A percentile compares a stretch with the other conserved stretches of the same genome.
Conservation (phyloP, 306 rosid species). For the Biancaea sappan region DNA sequence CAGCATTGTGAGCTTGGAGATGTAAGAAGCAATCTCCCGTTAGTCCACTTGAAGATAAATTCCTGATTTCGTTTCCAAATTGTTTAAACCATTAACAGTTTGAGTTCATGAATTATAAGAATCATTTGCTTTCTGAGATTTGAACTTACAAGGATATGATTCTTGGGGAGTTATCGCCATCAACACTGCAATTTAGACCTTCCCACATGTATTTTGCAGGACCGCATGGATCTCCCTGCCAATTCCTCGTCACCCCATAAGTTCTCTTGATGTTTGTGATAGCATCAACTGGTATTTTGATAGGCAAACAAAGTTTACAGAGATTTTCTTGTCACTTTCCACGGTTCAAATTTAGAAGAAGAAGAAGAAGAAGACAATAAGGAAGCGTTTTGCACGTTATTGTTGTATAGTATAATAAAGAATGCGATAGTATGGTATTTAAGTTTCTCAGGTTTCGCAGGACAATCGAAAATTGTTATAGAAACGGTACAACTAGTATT, state of each 20-base stretch:
- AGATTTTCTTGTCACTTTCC: not conserved
- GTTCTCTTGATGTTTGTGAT: conserved; percentile 52
- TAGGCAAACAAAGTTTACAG: not conserved
- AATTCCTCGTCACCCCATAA: conserved; percentile 48
- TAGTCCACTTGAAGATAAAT: conserved; percentile 51
- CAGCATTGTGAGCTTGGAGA: conserved; percentile 46
- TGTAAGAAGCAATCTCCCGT: conserved; percentile 34
- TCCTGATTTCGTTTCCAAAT: conserved; percentile 41
- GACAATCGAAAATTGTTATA: too few relatives aligned
- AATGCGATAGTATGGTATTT: too few relatives aligned
- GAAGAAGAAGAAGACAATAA: not conserved
- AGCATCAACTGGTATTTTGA: conserved; percentile 47
- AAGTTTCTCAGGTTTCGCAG: too few relatives aligned
- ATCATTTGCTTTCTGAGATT: not conserved
- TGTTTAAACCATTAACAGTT: not conserved
- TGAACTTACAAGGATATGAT: conserved; percentile 54
- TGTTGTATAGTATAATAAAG: too few relatives aligned
- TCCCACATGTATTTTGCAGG: conserved; percentile 53
- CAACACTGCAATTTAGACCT: conserved; percentile 51
- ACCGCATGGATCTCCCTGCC: conserved; percentile 71
- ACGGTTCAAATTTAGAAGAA: too few relatives aligned
- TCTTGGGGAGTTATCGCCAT: conserved; percentile 38
- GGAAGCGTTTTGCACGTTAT: too few relatives aligned
- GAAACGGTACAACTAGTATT: too few relatives aligned
- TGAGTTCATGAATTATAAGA: not conserved